These are phyloP conservation scores for Capsicum rhomboideum DNA, from an alignment of 257 asterid species.

Conservation along the genomic window DNA sequence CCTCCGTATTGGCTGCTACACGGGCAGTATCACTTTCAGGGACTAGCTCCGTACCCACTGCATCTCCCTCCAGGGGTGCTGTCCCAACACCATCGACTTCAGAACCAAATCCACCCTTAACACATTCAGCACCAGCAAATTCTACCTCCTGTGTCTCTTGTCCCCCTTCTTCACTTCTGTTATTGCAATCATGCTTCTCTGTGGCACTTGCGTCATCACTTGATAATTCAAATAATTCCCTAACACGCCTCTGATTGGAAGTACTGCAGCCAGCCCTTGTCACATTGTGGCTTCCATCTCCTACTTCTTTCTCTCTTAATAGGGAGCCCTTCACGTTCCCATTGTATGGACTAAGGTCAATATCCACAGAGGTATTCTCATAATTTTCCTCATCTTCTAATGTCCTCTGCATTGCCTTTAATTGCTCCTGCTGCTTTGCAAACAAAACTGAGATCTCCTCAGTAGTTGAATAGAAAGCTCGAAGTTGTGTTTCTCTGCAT, in stretches of 20 bases:
- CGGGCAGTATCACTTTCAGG: constrained; percentile 47
- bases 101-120: constrained; percentile 72
- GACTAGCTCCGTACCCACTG: constrained; percentile 45
- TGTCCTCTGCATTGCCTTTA: constrained; percentile 91
- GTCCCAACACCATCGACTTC: constrained; percentile 54
- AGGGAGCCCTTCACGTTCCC: constrained; percentile 8
- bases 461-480: constrained; percentile 93
- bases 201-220: constrained; percentile 73
- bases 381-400: constrained; percentile 88
- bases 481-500: constrained; percentile 95
- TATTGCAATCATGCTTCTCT: constrained; percentile 65
- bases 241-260: constrained; percentile 19
- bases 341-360: constrained; percentile 42
- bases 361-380: constrained; percentile 53
- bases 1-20: constrained; percentile 26
- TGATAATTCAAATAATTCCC: constrained; percentile 33
- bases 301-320: constrained; percentile 28
- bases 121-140: constrained; percentile 30
- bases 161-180: constrained; percentile 43
- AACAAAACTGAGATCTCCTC: constrained; percentile 81
- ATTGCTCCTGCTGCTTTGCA: constrained; percentile 91
- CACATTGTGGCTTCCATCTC: constrained; percentile 20
- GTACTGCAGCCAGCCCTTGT: constrained; percentile 25
- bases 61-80: constrained; percentile 38
- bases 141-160: constrained; percentile 87